phyloP scores from a whole-genome alignment of 495 filamentous ascomycete species.

The Cryomyces minteri region DNA sequence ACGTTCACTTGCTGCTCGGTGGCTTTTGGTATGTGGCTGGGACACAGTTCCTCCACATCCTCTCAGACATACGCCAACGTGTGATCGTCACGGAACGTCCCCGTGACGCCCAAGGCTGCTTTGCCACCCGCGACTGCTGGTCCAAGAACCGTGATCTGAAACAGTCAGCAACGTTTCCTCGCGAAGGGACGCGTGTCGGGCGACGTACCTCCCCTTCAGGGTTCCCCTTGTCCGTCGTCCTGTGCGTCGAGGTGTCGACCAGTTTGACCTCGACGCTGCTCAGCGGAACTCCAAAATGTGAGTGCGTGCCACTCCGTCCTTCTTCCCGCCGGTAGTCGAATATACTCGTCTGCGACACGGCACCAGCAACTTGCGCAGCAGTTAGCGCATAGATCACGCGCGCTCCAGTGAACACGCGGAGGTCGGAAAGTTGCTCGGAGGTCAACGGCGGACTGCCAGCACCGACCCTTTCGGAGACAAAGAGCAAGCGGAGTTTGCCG shows the following conservation, averaged over 20 bases:
- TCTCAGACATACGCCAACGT: conserved; percentile 13
- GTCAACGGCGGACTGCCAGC: conserved; percentile 34
- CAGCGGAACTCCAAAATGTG: conserved; percentile 70
- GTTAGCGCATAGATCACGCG: conserved; percentile 76
- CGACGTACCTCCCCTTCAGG: conserved; percentile 39
- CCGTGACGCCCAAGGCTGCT: conserved; percentile 33
- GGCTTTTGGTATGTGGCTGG: no score
- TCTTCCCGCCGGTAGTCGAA: conserved; percentile 64
- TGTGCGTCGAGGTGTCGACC: conserved; percentile 35
- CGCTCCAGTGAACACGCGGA: conserved; percentile 62
- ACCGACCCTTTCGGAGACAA: conserved; percentile 40
- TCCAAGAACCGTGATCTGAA: conserved; percentile 43
- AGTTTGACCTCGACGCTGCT: conserved; percentile 64
- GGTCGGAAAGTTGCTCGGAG: conserved; percentile 50
- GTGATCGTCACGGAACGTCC: conserved; percentile 14
- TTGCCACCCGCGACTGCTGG: conserved; percentile 48
- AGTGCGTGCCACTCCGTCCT: conserved; percentile 22
- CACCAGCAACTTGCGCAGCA: conserved; percentile 64
- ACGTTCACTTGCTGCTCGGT: no score
- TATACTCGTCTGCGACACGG: conserved; percentile 62
- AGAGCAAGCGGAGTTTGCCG: conserved; percentile 58
- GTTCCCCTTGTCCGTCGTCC: conserved; percentile 35
- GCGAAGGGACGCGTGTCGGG: conserved; percentile 1
- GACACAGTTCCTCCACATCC: no score
- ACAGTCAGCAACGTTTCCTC: conserved; percentile 1